Evolutionary conservation across 1,284 basidiomycete genomes (phyloP).

Genomic region (Austroboletus olivaceoglutinosus): DNA sequence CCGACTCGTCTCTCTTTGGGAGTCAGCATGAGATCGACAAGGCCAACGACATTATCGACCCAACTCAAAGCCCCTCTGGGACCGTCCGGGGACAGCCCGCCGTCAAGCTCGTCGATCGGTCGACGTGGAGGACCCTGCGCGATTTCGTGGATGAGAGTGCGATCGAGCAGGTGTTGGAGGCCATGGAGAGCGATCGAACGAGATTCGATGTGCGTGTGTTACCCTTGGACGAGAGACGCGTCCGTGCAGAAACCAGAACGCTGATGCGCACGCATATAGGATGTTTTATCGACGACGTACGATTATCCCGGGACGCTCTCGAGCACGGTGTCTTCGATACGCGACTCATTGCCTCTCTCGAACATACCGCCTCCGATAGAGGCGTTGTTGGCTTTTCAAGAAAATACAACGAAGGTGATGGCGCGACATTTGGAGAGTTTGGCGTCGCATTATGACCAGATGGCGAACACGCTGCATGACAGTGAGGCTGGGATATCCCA

Average conservation of each 20-base stretch:
- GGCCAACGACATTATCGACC: slow-evolving; percentile 28
- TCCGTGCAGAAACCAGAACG: not conserved
- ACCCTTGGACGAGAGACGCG: not conserved
- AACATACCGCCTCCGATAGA: slow-evolving; percentile 43
- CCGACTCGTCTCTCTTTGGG: slow-evolving; percentile 71
- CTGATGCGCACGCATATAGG: slow-evolving; percentile 38
- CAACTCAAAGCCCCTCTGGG: slow-evolving; percentile 44
- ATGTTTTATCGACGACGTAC: slow-evolving; percentile 57
- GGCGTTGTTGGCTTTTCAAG: slow-evolving; percentile 53
- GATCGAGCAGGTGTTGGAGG: slow-evolving; percentile 70
- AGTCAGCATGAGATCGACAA: slow-evolving; percentile 61
- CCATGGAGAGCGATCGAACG: slow-evolving; percentile 64
- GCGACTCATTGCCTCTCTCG: slow-evolving; percentile 46
- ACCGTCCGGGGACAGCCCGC: slow-evolving; percentile 41
- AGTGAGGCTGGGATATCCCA: slow-evolving; percentile 64
- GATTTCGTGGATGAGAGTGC: slow-evolving; percentile 80
- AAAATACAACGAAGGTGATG: slow-evolving; percentile 58
- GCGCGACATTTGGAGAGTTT: slow-evolving; percentile 69
- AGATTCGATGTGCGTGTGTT: slow-evolving; percentile 57
- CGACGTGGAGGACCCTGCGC: slow-evolving; percentile 72
- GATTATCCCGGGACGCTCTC: slow-evolving; percentile 64
- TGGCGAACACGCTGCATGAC: slow-evolving; percentile 62
- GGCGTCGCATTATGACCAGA: slow-evolving; percentile 70
- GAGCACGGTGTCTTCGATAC: slow-evolving; percentile 53
- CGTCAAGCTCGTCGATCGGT: slow-evolving; percentile 44